Evolutionary conservation across 768 basidiomycete genomes (phyloP), one percentile per base, ranked within the genome.

Genomic region (Kwoniella dendrophila): DNA sequence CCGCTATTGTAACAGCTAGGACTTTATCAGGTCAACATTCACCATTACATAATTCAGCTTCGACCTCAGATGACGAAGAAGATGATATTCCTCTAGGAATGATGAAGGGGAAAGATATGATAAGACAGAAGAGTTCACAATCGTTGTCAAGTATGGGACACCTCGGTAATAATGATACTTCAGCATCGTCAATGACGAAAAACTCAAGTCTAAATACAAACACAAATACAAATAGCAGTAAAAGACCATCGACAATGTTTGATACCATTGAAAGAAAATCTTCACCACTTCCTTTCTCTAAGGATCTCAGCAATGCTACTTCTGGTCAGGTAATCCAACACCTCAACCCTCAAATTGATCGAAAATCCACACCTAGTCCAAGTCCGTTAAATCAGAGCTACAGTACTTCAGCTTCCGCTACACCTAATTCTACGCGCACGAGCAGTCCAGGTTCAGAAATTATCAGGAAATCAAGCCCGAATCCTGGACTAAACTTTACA

Each of bases 21-120:
- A 6, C 5, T 16, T 11, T 26, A 32, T 51, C 49, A 7, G 55
- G 55, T n/a, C 43, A 45, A 36, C 43, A 45, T 22, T 36, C 44
- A 4, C 30, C 41, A 0, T 34, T 56, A 26, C 55, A 56, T 20
- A 7, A 38, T 24, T 40, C 8, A 11, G 30, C 8, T 55, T 36
- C 16, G 22, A 27, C 40, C 26, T 29, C 24, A 4, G 65, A 49
- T 7, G 68, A 68, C 14, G 70, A 68, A 20, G 71, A 75, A 18
- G 73, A 75, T 41, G 73, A 74, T 60, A n/a, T 70, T 11, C 73
- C 73, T 0, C 56, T 74, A 29, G 73, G 50, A 3, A 64, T 69
- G 43, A 27, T 74, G 14, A 60, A 56, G 51, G 56, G 60, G 20
- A 56, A 58, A 14, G 50, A 53, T 14, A n/a, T 47, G 10, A 44